Conservation (phyloP, 805 yeast genomes). For the Kodamaea nitidulidarum region DNA sequence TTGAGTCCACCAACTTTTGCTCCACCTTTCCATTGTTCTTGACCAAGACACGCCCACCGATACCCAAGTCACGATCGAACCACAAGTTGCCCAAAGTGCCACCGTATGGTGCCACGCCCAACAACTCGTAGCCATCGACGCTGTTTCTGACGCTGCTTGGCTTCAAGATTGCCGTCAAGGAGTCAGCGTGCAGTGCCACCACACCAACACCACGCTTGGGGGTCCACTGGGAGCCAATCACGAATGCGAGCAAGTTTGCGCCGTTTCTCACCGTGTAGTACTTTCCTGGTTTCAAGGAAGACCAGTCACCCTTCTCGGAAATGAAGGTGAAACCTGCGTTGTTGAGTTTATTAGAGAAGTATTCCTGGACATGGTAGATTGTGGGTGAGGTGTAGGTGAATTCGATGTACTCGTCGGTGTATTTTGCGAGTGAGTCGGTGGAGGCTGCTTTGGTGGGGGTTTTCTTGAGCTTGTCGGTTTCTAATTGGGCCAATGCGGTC, state of each 20-base stretch:
- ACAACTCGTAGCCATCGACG: constrained; percentile 69
- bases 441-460: background rate
- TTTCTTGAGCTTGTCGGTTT: background rate
- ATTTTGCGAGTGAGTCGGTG: constrained; percentile 1
- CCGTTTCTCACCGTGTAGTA: constrained; percentile 70
- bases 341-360: constrained; percentile 46
- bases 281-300: constrained; percentile 44
- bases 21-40: constrained; percentile 31
- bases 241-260: constrained; percentile 64
- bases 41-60: constrained; percentile 73
- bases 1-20: constrained; percentile 48
- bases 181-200: constrained; percentile 73
- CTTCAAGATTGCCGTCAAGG: constrained; percentile 64
- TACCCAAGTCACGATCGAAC: constrained; percentile 84
- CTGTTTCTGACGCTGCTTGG: constrained; percentile 60
- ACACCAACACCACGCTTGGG: constrained; percentile 65
- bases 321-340: constrained; percentile 61
- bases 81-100: constrained; percentile 64
- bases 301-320: constrained; percentile 60
- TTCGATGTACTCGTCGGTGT: constrained; percentile 53
- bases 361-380: constrained; percentile 63
- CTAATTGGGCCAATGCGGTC: constrained; percentile 8
- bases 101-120: constrained; percentile 83
- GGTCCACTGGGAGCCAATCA: constrained; percentile 61
- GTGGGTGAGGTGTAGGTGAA: constrained; percentile 75